phyloP scores from a whole-genome alignment of 805 yeast genomes.

The Nakazawaea siamensis region DNA sequence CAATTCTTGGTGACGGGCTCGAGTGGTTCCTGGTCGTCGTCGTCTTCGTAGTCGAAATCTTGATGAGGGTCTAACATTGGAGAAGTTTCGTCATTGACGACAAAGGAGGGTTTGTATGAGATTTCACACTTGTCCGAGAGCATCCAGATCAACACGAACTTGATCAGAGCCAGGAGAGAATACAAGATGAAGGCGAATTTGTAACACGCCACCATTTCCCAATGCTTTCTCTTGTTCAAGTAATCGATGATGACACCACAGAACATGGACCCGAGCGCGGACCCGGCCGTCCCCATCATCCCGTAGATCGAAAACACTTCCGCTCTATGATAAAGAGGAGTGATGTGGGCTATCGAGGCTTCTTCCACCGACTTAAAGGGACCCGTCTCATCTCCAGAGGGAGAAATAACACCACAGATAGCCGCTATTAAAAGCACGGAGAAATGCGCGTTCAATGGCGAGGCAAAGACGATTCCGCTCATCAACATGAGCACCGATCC shows the following conservation, averaged over 20 bases:
- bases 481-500: conserved; percentile 63
- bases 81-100: conserved; percentile 12
- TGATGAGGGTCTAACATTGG: conserved; percentile 9
- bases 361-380: conserved; percentile 87
- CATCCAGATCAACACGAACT: conserved; percentile 40
- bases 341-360: conserved; percentile 71
- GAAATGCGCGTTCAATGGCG: conserved; percentile 36
- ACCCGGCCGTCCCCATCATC: conserved; percentile 59
- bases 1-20: conserved; percentile 17
- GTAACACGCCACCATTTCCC: conserved; percentile 36
- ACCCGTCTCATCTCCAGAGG: conserved; percentile 86
- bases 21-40: conserved; percentile 7
- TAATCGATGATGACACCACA: conserved; percentile 54
- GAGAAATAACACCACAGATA: conserved; percentile 77
- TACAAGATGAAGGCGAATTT: conserved; percentile 50
- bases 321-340: conserved; percentile 56
- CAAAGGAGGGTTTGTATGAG: conserved; percentile 16
- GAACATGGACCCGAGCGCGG: conserved; percentile 61
- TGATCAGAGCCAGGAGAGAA: conserved; percentile 42
- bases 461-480: conserved; percentile 61
- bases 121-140: conserved; percentile 49
- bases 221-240: conserved; percentile 25
- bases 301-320: conserved; percentile 72
- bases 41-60: conserved; percentile 14
- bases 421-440: conserved; percentile 59